Evolutionary conservation across 192 early-diverging fungal species (phyloP).

Genomic region (Coemansia sp.): DNA sequence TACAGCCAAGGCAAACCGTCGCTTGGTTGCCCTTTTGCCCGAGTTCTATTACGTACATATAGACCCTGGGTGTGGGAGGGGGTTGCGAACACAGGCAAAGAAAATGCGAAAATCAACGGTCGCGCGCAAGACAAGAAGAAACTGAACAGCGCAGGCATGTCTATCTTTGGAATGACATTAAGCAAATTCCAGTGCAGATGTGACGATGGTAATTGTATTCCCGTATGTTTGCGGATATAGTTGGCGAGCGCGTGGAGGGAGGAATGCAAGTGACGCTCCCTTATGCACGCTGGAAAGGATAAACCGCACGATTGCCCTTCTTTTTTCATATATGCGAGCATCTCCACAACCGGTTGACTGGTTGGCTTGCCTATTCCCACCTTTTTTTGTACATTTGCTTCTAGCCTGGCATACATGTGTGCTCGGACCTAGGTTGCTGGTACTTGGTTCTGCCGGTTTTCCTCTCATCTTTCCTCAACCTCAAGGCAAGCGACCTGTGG

Average conservation of each 20-base stretch:
- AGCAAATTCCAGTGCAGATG: neutral
- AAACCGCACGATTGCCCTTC: neutral
- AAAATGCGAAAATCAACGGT: neutral
- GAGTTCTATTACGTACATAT: slow-evolving; percentile 2
- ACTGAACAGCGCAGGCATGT: neutral
- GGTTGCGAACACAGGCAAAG: neutral
- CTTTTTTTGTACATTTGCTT: neutral
- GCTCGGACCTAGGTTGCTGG: neutral
- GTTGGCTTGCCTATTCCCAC: neutral
- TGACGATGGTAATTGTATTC: neutral
- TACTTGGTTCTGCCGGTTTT: neutral
- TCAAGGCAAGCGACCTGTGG: neutral
- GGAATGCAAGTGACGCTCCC: neutral
- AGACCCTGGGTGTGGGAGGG: neutral
- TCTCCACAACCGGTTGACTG: neutral
- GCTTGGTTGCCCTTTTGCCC: neutral
- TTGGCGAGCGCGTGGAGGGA: neutral
- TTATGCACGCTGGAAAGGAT: neutral
- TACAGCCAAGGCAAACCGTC: neutral
- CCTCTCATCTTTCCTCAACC: neutral
- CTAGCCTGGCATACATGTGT: neutral
- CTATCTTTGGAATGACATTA: slow-evolving; percentile 10
- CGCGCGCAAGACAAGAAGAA: neutral
- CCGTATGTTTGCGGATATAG: slow-evolving; percentile 6
- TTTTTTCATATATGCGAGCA: neutral